Conservation (phyloP, 441 rosid genomes). For the Dalechampia spathulata region DNA sequence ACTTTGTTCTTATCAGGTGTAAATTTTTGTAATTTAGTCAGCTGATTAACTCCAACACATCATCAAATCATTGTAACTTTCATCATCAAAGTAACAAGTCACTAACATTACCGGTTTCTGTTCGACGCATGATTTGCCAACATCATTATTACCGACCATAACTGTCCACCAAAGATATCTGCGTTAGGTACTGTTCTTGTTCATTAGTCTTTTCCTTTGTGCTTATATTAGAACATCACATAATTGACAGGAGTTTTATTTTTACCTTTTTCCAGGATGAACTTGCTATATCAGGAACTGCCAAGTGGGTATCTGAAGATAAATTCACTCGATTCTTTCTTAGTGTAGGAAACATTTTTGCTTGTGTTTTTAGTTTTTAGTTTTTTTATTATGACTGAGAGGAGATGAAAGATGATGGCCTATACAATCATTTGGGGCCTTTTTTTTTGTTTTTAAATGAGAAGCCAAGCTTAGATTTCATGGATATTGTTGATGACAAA, state of each 20-base stretch:
- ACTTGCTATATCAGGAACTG: neutral
- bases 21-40: conserved; percentile 29
- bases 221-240: conserved; percentile 1
- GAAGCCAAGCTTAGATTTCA: no score
- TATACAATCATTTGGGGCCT: conserved; percentile 35
- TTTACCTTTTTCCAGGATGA: conserved; percentile 27
- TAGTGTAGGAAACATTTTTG: conserved; percentile 27
- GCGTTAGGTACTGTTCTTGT: conserved; percentile 26
- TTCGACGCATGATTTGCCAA: no score
- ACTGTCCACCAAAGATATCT: no score
- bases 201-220: conserved; percentile 7
- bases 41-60: conserved; percentile 36
- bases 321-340: conserved; percentile 44
- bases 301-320: no score
- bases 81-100: conserved; percentile 13
- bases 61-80: conserved; percentile 18
- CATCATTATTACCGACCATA: conserved; percentile 20
- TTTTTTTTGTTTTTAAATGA: no score
- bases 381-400: conserved; percentile 21
- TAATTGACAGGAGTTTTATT: conserved; percentile 6
- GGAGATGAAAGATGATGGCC: conserved; percentile 27
- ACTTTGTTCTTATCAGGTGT: conserved; percentile 50
- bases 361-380: conserved; percentile 23
- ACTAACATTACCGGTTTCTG: conserved; percentile 10
- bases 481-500: conserved; percentile 24